Evolutionary conservation across 2,329 filamentous ascomycete genomes (phyloP).

Genomic region (Ramularia endophylla): DNA sequence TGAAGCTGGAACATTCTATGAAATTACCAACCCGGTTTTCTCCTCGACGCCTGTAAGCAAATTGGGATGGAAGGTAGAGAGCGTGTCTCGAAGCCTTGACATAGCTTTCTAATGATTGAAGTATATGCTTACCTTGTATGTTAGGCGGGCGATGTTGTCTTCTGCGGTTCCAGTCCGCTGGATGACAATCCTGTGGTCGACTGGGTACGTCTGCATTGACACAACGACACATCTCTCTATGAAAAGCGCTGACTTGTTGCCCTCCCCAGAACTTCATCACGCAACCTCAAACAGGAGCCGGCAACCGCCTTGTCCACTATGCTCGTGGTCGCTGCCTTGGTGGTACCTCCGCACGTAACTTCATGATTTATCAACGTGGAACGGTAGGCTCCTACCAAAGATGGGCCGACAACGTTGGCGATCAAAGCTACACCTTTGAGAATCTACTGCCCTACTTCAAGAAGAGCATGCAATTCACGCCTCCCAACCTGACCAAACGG

Average conservation of each 20-base stretch:
- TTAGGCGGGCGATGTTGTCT: conserved; percentile 8
- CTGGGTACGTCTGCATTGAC: conserved; percentile 6
- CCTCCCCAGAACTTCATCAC: conserved; percentile 16
- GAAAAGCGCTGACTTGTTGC: no score
- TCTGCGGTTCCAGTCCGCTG: conserved; percentile 6
- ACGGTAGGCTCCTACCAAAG: conserved; percentile 9
- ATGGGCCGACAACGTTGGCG: conserved; percentile 31
- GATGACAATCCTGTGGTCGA: conserved; percentile 9
- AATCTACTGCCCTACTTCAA: conserved; percentile 26
- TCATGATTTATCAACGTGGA: conserved; percentile 16
- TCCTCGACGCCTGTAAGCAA: not conserved
- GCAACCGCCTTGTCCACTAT: conserved; percentile 20
- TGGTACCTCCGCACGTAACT: conserved; percentile 25
- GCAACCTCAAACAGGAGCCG: conserved; percentile 19
- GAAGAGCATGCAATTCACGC: conserved; percentile 19
- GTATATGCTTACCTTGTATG: no score
- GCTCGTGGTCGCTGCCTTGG: conserved; percentile 27
- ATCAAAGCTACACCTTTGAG: conserved; percentile 28
- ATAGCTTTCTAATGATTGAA: no score
- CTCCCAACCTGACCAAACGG: conserved; percentile 9
- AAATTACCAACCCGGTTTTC: conserved; percentile 10
- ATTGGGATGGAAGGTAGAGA: no score
- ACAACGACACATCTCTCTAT: no score
- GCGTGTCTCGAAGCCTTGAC: no score
- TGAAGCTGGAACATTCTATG: conserved; percentile 24